phyloP scores from a whole-genome alignment of 495 filamentous ascomycete species.

The Hypoxylon fuscum region DNA sequence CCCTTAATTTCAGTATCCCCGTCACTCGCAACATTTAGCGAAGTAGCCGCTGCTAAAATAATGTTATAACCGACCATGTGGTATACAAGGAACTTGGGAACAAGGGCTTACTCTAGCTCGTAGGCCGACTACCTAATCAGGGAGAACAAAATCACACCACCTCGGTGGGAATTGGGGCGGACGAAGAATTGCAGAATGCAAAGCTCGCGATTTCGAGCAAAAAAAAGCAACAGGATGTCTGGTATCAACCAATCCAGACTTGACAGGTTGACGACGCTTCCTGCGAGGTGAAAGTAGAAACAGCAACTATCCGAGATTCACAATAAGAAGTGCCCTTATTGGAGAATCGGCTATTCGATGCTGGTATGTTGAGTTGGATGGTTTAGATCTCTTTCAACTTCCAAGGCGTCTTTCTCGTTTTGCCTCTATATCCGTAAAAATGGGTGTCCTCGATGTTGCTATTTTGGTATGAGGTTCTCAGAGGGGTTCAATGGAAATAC shows the following conservation, averaged over 20 bases:
- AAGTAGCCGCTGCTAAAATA: constrained; percentile 17
- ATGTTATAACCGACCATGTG: not conserved
- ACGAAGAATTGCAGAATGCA: constrained; percentile 2
- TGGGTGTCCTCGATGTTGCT: too few species aligned
- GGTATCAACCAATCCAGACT: constrained; percentile 17
- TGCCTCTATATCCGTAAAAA: too few species aligned
- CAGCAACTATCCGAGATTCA: not conserved
- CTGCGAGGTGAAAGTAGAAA: constrained; percentile 17
- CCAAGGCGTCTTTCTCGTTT: too few species aligned
- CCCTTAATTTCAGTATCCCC: constrained; percentile 5
- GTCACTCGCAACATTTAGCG: constrained; percentile 12
- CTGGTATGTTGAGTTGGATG: not conserved
- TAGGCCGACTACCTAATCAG: not conserved
- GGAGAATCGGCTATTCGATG: not conserved
- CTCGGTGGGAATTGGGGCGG: constrained; percentile 1
- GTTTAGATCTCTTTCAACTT: too few species aligned
- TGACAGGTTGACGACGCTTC: constrained; percentile 5
- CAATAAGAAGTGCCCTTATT: constrained; percentile 2
- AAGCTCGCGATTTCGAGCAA: constrained; percentile 9
- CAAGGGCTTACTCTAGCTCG: constrained; percentile 18
- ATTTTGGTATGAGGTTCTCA: too few species aligned
- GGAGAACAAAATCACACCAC: constrained; percentile 21
- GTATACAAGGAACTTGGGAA: constrained; percentile 6
- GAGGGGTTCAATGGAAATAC: too few species aligned
- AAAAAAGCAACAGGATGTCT: constrained; percentile 2